Evolutionary conservation across 176 grass and related monocot species (phyloP).

Genomic region (Neostapfia colusana): DNA sequence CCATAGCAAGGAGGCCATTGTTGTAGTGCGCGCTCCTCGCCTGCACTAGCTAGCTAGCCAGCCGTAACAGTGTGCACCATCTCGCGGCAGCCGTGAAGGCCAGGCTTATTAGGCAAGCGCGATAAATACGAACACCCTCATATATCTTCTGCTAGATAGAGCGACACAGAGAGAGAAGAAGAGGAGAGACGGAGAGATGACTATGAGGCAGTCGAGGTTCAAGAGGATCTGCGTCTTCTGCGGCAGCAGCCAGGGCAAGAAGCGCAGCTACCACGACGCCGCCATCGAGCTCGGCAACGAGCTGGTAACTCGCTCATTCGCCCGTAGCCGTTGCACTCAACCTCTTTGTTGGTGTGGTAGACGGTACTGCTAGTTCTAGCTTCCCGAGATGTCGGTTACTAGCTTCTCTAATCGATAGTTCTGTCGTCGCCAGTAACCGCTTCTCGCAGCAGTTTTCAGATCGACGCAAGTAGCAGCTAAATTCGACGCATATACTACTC

Average conservation of each 20-base stretch:
- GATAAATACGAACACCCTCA: neutral
- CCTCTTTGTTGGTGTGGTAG: neutral
- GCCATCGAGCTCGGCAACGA: constrained; percentile 95
- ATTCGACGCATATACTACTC: neutral
- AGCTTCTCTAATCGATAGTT: neutral
- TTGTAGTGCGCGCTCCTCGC: constrained; percentile 27
- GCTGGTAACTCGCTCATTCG: constrained; percentile 48
- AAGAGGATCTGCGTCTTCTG: constrained; percentile 98
- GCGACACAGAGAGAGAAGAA: neutral
- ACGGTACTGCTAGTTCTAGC: no score
- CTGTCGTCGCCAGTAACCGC: neutral
- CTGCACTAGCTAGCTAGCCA: constrained; percentile 31
- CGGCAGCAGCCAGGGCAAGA: constrained; percentile 93
- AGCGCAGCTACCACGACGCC: constrained; percentile 89
- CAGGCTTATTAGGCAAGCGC: neutral
- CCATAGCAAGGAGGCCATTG: constrained; percentile 9
- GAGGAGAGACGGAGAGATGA: neutral
- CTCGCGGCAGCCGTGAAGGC: neutral
- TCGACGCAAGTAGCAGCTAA: neutral
- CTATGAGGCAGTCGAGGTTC: constrained; percentile 78
- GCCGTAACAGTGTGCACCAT: neutral
- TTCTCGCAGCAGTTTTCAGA: neutral
- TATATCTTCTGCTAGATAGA: neutral
- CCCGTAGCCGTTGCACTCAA: neutral
- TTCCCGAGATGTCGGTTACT: neutral